phyloP scores from a whole-genome alignment of 2,329 filamentous ascomycete species.

The Myriangium duriaei region DNA sequence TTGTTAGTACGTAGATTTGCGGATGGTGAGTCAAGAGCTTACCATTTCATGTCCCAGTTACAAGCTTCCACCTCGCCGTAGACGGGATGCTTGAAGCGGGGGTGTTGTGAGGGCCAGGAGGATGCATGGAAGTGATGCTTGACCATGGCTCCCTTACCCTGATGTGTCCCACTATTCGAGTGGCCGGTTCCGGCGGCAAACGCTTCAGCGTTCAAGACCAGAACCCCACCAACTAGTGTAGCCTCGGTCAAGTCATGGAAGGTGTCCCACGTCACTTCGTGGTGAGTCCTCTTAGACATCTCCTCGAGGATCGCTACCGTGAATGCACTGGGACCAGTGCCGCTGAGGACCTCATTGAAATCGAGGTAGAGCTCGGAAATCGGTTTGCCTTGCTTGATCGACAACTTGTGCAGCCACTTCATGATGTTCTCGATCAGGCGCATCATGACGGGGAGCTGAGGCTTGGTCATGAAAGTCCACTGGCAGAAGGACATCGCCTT shows the following conservation, averaged over 20 bases:
- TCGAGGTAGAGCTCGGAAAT: conserved; percentile 48
- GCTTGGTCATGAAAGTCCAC: conserved; percentile 49
- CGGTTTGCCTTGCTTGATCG: conserved; percentile 42
- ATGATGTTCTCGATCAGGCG: conserved; percentile 54
- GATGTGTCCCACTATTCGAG: conserved; percentile 56
- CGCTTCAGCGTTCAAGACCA: conserved; percentile 55
- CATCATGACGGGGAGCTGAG: conserved; percentile 52
- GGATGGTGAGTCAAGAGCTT: too few relatives aligned
- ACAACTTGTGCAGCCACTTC: conserved; percentile 47
- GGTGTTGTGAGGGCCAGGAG: conserved; percentile 55
- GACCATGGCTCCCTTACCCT: conserved; percentile 43
- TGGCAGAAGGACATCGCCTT: conserved; percentile 59
- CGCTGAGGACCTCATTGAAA: conserved; percentile 57
- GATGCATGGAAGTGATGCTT: conserved; percentile 67
- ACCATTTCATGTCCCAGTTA: conserved; percentile 57
- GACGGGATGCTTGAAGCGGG: conserved; percentile 46
- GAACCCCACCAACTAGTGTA: conserved; percentile 47
- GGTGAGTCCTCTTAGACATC: conserved; percentile 40
- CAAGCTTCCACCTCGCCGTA: conserved; percentile 59
- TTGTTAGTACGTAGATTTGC: too few relatives aligned
- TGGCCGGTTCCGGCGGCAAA: conserved; percentile 60
- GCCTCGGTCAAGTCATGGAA: conserved; percentile 55
- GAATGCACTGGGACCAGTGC: conserved; percentile 56
- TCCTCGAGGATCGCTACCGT: conserved; percentile 49
- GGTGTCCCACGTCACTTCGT: conserved; percentile 43